Evolutionary conservation across 2,329 filamentous ascomycete genomes (phyloP), one percentile per base, ranked within the genome.

Genomic region (Lecanicillium sp.): DNA sequence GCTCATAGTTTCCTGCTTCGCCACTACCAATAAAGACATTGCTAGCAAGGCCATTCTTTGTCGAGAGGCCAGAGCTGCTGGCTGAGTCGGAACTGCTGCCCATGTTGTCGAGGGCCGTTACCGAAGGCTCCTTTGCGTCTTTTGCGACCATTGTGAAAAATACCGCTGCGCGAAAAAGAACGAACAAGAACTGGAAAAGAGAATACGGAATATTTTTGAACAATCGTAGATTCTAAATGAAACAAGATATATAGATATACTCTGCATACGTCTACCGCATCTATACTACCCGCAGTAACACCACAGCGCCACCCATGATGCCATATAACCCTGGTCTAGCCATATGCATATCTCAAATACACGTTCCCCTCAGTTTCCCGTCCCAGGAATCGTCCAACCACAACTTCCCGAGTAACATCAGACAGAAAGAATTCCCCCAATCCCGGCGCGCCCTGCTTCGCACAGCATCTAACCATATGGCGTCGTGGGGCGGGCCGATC

Each of bases 1-100:
- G 77, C 50, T 69, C 68, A 54, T 78, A 77, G 29, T 62, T 62
- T 23, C 44, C 26, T 21, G 38, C 35, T 12, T 35, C 40, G 12
- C 33, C 48, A 20, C 48, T 42, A n/a, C 11, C 15, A 9, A 43
- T 21, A 42, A 45, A 50, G 11, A 48, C 45, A 23, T 21, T 41
- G 5, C 29, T 30, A 4, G 39, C 20, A 12, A 37, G 7, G 5
- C 12, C 9, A 9, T 36, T 27, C 15, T 48, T 48, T 27, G 21
- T 7, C 4, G 45, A 37, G 5, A 21, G 27, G 9, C 41, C 45
- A 5, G 45, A 48, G 4, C 30, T 35, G 45, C 37, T 40, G 37
- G 29, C 45, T 19, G 45, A 41, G 38, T 48, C 38, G 15, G 45
- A 48, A 30, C 17, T 11, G 30, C 30, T 36, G 20, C 36, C 43